Evolutionary conservation across 345 rosid species (phyloP).

Genomic region (Tarenaya hassleriana): DNA sequence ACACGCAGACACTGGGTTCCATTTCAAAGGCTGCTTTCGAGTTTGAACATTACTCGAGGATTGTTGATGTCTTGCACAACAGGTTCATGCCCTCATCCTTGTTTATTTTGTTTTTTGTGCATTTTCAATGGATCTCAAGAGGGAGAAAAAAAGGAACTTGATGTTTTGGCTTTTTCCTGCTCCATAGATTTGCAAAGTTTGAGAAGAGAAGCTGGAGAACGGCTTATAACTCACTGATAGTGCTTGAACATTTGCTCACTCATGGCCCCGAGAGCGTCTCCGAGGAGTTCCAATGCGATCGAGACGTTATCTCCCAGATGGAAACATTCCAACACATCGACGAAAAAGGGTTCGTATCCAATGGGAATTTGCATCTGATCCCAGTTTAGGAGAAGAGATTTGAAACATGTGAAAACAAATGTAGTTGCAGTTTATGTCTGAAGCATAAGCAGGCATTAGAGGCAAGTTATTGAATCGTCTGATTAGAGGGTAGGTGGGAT

Average conservation of each 20-base stretch:
- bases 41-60: conserved; percentile 73
- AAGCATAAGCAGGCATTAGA: no score
- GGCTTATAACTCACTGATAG: conserved; percentile 61
- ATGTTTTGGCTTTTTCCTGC: conserved; percentile 9
- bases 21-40: conserved; percentile 94
- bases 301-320: conserved; percentile 43
- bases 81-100: conserved; percentile 45
- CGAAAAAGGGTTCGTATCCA: conserved; percentile 63
- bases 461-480: no score
- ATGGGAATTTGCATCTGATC: conserved; percentile 23
- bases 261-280: conserved; percentile 93
- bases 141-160: not conserved
- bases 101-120: not conserved
- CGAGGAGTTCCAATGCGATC: conserved; percentile 64
- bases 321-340: conserved; percentile 61
- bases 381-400: not conserved
- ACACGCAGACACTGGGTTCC: conserved; percentile 50
- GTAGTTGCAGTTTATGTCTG: not conserved
- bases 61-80: conserved; percentile 70
- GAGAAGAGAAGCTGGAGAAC: conserved; percentile 77
- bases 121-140: not conserved
- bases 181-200: conserved; percentile 58
- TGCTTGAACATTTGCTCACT: conserved; percentile 76
- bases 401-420: not conserved
- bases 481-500: no score